Base-by-base conservation (phyloP, 345 rosid species). In the Rhizophora apiculata region DNA sequence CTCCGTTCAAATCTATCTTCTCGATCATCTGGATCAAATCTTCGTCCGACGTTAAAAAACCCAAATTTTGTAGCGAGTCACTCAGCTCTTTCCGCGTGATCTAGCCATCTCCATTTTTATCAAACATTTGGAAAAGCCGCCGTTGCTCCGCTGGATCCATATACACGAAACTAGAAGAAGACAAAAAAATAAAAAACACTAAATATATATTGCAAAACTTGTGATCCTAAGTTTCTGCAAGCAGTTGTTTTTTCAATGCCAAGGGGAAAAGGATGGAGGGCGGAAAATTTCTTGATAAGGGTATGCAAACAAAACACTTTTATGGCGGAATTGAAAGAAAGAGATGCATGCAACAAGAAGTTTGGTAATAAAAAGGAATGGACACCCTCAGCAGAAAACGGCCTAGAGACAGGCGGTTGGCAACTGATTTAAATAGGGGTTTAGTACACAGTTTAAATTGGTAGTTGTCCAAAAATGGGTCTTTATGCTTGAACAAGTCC, bases 61-160 rank as follows among this genome's bases (percentile, higher is more conserved):
- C 98, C 5, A 95, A 73, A 72, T 92, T 90, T 64, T 80, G 70
- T 24, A 92, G 68, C 4, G 93, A 90, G 53, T 95, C 92, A 18
- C 83, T 84, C 0, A 89, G 85, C 77, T 92, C 96, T 65, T 84
- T 79, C 59, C 76, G 85, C 0, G 97, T 88, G 74, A 95, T 89
- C 78, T 79, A 85, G 0, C 97, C 98, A 21, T 95, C 99, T 48
- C 94, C 94, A 18, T 95, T 90, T 69, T 69, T 83, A 65, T 92
- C 98, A 9, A 92, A 95, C 98, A 95, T 88, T 73, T 92, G 92
- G 66, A 95, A 92, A 52, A 95, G 88, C 63, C 97, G 79, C 1
- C 82, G 82, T n/a, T 86, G 84, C 79, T 92, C 97, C 2, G 85
- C 82, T 10, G 85, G 81, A 68, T 90, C 97, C 92, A 89, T 89